Percentiles rank a stretch among this genome's conserved stretches.
Conservation (phyloP, 768 basidiomycete species). For the Boletales sp. region DNA sequence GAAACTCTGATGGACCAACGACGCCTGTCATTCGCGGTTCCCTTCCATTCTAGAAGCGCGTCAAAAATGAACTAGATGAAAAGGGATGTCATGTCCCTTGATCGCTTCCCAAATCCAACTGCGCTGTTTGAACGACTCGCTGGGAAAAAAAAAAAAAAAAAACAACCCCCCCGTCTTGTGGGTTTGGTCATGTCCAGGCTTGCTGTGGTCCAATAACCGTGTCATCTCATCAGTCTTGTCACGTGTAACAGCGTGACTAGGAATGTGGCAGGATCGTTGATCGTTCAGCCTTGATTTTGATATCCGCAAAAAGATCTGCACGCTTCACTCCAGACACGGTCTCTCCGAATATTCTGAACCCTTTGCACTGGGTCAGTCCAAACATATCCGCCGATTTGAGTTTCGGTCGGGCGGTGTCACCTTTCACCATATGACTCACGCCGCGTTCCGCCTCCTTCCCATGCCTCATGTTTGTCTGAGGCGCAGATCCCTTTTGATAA, state of each 20-base stretch:
- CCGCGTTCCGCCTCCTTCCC: background rate
- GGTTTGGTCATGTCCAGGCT: no score
- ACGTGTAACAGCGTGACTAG: slow-evolving; percentile 19
- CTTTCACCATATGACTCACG: slow-evolving; percentile 11
- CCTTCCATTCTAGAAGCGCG: slow-evolving; percentile 31
- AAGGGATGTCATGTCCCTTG: slow-evolving; percentile 29
- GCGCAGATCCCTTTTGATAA: slow-evolving; percentile 17
- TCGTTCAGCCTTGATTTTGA: slow-evolving; percentile 10
- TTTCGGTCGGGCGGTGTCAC: slow-evolving; percentile 6
- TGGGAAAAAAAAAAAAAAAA: background rate
- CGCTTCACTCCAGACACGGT: background rate
- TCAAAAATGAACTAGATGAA: slow-evolving; percentile 28
- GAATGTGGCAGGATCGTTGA: slow-evolving; percentile 2
- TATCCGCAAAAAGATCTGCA: slow-evolving; percentile 16
- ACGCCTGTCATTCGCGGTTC: slow-evolving; percentile 11
- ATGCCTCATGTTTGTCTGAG: slow-evolving; percentile 19
- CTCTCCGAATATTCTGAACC: no score
- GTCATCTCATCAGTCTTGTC: background rate
- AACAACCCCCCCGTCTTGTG: no score
- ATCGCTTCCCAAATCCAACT: slow-evolving; percentile 20
- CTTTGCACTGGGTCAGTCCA: no score
- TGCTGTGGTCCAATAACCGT: no score
- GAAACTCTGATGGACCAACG: slow-evolving; percentile 5
- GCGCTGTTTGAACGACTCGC: slow-evolving; percentile 27
- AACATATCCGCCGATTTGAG: slow-evolving; percentile 13